Conservation (phyloP, 306 rosid genomes). For the Pueraria montana region DNA sequence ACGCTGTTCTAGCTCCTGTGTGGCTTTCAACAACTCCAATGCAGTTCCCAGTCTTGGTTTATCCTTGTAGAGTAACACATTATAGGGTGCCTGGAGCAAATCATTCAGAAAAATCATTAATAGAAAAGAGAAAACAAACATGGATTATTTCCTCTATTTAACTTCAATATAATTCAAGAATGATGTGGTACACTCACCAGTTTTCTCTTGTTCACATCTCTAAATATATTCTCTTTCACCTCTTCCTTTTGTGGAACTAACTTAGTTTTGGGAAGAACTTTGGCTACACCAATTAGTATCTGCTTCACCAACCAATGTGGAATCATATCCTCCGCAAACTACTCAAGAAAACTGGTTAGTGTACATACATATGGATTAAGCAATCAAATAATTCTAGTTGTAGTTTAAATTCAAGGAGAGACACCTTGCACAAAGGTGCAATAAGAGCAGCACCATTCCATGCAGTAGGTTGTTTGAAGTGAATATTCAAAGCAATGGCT, state of each 20-base stretch:
- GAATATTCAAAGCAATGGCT: conserved; percentile 88
- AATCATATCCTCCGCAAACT: conserved; percentile 95
- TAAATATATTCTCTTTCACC: conserved; percentile 81
- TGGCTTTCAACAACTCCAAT: conserved; percentile 59
- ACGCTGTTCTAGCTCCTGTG: conserved; percentile 61
- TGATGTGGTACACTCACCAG: conserved; percentile 58
- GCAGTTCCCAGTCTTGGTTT: conserved; percentile 67
- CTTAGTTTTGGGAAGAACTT: conserved; percentile 85
- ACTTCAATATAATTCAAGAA: conserved; percentile 23
- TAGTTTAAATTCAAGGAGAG: conserved; percentile 40
- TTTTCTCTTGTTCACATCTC: conserved; percentile 78
- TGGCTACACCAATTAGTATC: conserved; percentile 79
- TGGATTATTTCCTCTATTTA: conserved; percentile 32
- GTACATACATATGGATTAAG: not conserved
- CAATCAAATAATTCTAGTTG: not conserved
- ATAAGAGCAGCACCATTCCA: conserved; percentile 95
- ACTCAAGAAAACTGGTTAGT: conserved; percentile 45
- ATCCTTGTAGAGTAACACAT: conserved; percentile 64
- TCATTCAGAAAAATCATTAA: conserved; percentile 13
- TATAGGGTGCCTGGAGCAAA: conserved; percentile 59
- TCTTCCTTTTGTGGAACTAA: conserved; percentile 90
- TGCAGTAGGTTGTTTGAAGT: conserved; percentile 82
- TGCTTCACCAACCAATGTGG: conserved; percentile 81
- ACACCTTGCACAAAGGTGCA: conserved; percentile 95
- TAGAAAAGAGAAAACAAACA: conserved; percentile 33